phyloP scores from a whole-genome alignment of 2,329 filamentous ascomycete genomes.

The Microdochium nivale region DNA sequence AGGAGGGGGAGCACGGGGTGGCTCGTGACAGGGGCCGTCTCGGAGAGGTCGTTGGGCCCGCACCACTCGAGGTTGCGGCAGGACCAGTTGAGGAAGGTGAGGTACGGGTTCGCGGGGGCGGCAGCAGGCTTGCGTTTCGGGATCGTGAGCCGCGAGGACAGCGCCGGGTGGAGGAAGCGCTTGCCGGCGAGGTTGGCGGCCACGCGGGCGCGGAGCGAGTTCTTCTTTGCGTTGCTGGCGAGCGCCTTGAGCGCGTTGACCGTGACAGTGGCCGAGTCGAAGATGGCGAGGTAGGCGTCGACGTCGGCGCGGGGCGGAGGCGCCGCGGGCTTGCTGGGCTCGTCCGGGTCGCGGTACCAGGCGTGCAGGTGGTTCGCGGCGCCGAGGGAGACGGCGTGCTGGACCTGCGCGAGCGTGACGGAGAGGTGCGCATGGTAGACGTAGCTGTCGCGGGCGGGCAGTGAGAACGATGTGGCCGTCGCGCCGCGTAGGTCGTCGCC shows the following conservation, averaged over 20 bases:
- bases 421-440: constrained; percentile 43
- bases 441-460: constrained; percentile 35
- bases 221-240: constrained; percentile 39
- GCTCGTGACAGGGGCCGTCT: constrained; percentile 37
- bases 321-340: constrained; percentile 5
- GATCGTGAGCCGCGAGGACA: constrained; percentile 28
- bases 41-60: constrained; percentile 46
- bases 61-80: constrained; percentile 57
- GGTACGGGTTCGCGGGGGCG: constrained; percentile 51
- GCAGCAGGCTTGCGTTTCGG: constrained; percentile 25
- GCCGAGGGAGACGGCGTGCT: constrained; percentile 35
- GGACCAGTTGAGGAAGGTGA: constrained; percentile 59
- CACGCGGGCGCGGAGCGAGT: constrained; percentile 47
- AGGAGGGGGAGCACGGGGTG: constrained; percentile 65
- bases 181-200: constrained; percentile 46
- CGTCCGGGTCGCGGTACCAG: constrained; percentile 33
- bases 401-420: constrained; percentile 38
- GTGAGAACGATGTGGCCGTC: constrained; percentile 31
- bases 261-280: constrained; percentile 50
- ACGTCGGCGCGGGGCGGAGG: constrained; percentile 50
- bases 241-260: constrained; percentile 54
- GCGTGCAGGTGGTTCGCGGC: constrained; percentile 35
- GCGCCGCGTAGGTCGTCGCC: constrained; percentile 33
- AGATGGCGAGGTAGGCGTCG: constrained; percentile 58
- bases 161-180: constrained; percentile 40